Evolutionary conservation across 306 rosid species (phyloP), one percentile per base, ranked within the genome.

Genomic region (Vachellia collinsii): DNA sequence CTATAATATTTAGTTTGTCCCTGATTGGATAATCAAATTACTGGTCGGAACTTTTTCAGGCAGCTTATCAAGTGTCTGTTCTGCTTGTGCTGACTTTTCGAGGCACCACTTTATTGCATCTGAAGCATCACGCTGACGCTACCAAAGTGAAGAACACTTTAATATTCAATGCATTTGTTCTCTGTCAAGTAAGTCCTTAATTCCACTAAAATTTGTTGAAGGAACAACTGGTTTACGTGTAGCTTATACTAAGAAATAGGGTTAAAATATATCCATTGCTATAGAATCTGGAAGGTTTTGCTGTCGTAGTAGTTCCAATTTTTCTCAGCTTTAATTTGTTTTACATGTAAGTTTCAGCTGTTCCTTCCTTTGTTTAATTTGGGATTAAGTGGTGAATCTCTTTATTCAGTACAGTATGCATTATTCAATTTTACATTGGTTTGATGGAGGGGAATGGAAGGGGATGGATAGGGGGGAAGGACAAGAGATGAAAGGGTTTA

Each of bases 151-250:
- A 93, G 84, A 96, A 96, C 85, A 96, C 97, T 1, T 39, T 96
- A 89, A 96, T 96, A 86, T 96, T 96, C 87, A 96, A 96, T 77
- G 84, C 99, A 13, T 96, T 96, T 87, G 99, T 96, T 80, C 86
- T 96, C 74, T 91, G 90, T 75, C 99, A 96, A 86, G 99, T 96
- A 92, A 85, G 93, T 80, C 54, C 51, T 84, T 67, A 20, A 54
- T 67, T 50, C 17, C 62, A 37, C 44, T 80, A 48, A 50, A 72
- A 36, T 59, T 47, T 43, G 59, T 46, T 59, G 37, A 47, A 3
- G 39, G 69, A 43, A 29, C 38, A 59, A 14, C 54, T 36, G 19
- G 62, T 70, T 77, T 76, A 41, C 20, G 13, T 50, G 10, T 17
- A 22, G 56, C 75, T 51, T 65, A 58, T 56, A 16, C 22, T 39